A percentile compares a stretch with the other conserved stretches of the same genome.
phyloP scores from a whole-genome alignment of 2,329 filamentous ascomycete species.

The Nigrospora osmanthi region DNA sequence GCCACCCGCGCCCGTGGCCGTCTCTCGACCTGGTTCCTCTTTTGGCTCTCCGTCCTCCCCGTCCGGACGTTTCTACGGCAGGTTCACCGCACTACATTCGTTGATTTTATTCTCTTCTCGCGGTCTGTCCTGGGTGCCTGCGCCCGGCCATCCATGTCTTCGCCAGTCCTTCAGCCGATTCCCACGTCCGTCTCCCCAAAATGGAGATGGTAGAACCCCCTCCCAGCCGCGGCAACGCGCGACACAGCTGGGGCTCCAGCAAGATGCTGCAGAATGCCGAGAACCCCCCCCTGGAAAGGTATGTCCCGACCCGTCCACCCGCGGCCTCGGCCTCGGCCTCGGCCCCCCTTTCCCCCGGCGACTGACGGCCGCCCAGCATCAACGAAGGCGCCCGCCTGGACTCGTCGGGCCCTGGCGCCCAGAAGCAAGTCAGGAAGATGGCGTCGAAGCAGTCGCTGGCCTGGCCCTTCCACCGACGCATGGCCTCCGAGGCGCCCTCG shows the following conservation, averaged over 20 bases:
- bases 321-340: neutral
- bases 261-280: neutral
- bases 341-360: no score
- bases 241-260: conserved; percentile 13
- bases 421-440: conserved; percentile 2
- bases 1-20: no score
- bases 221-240: conserved; percentile 15
- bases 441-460: conserved; percentile 16
- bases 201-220: conserved; percentile 16
- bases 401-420: neutral
- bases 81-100: no score
- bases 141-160: neutral
- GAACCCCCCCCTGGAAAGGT: neutral
- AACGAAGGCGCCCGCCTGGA: neutral
- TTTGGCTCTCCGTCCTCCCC: no score
- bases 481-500: conserved; percentile 9
- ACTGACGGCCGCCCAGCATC: neutral
- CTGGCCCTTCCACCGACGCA: conserved; percentile 13
- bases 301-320: conserved; percentile 5
- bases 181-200: conserved; percentile 4
- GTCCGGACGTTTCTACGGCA: no score
- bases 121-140: no score
- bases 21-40: no score
- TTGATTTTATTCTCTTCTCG: no score
- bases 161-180: neutral